phyloP scores from a whole-genome alignment of 495 filamentous ascomycete species.

The Podospora pseudocomata region DNA sequence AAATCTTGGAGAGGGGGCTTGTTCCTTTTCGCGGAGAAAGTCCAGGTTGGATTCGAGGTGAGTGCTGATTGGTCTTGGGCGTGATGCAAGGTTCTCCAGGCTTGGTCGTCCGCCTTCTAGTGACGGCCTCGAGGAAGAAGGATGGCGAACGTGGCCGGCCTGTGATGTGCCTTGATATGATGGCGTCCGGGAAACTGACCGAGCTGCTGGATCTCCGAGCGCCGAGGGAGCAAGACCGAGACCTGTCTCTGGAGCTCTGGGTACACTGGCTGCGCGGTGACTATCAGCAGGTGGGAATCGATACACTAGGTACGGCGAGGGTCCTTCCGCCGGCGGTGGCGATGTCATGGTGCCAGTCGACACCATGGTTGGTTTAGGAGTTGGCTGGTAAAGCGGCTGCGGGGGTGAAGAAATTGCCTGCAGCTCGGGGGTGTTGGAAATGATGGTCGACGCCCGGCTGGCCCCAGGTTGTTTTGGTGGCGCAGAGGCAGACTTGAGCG shows the following conservation, averaged over 20 bases:
- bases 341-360: slow-evolving; percentile 93
- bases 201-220: slow-evolving; percentile 30
- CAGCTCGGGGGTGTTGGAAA: slow-evolving; percentile 51
- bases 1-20: slow-evolving; percentile 37
- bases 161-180: slow-evolving; percentile 51
- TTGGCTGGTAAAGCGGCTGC: slow-evolving; percentile 53
- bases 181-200: slow-evolving; percentile 34
- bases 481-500: slow-evolving; percentile 36
- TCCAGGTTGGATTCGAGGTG: slow-evolving; percentile 77
- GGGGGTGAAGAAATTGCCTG: slow-evolving; percentile 47
- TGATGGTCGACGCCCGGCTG: slow-evolving; percentile 52
- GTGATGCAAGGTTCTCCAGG: slow-evolving; percentile 44
- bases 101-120: slow-evolving; percentile 69
- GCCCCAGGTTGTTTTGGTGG: slow-evolving; percentile 41
- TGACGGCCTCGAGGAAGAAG: slow-evolving; percentile 75
- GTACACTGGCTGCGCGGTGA: slow-evolving; percentile 56
- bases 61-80: slow-evolving; percentile 53
- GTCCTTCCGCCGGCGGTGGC: slow-evolving; percentile 52
- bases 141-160: slow-evolving; percentile 39
- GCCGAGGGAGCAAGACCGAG: slow-evolving; percentile 25
- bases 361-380: slow-evolving; percentile 68
- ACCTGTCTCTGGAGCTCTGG: slow-evolving; percentile 37
- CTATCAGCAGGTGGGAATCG: slow-evolving; percentile 57
- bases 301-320: slow-evolving; percentile 54
- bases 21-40: slow-evolving; percentile 63